phyloP scores from a whole-genome alignment of 1,139 yeast genomes.

The Eremothecium sinecaudum region DNA sequence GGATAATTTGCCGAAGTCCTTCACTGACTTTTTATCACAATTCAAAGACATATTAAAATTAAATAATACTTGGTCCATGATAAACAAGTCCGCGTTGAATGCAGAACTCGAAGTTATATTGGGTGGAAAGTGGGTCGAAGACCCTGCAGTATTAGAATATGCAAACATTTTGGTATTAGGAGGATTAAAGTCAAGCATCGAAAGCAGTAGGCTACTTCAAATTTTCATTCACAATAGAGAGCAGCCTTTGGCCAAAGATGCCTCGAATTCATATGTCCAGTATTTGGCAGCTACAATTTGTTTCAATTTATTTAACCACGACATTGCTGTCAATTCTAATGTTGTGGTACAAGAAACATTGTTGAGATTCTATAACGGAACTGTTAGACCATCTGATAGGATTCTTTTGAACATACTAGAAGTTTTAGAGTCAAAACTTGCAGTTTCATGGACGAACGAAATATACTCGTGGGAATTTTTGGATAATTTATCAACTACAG shows the following conservation, averaged over 20 bases:
- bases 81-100: conserved; percentile 44
- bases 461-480: conserved; percentile 61
- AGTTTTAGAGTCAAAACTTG: conserved; percentile 44
- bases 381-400: conserved; percentile 51
- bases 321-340: conserved; percentile 42
- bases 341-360: conserved; percentile 40
- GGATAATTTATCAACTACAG: conserved; percentile 36
- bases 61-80: conserved; percentile 37
- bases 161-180: conserved; percentile 34
- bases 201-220: conserved; percentile 51
- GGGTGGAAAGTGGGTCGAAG: conserved; percentile 41
- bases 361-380: conserved; percentile 50
- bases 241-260: conserved; percentile 27
- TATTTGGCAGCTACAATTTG: conserved; percentile 40
- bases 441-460: conserved; percentile 48
- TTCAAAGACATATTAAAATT: conserved; percentile 27
- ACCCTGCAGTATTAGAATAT: conserved; percentile 37
- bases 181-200: conserved; percentile 35
- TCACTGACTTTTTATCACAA: conserved; percentile 31
- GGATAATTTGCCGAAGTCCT: conserved; percentile 31
- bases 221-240: conserved; percentile 47
- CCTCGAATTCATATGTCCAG: conserved; percentile 26
- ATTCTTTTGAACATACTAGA: conserved; percentile 48
- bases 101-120: conserved; percentile 62
- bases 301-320: conserved; percentile 38